Base-by-base conservation (phyloP, 2,329 filamentous ascomycete genomes). In the Fusarium pininemorale region DNA sequence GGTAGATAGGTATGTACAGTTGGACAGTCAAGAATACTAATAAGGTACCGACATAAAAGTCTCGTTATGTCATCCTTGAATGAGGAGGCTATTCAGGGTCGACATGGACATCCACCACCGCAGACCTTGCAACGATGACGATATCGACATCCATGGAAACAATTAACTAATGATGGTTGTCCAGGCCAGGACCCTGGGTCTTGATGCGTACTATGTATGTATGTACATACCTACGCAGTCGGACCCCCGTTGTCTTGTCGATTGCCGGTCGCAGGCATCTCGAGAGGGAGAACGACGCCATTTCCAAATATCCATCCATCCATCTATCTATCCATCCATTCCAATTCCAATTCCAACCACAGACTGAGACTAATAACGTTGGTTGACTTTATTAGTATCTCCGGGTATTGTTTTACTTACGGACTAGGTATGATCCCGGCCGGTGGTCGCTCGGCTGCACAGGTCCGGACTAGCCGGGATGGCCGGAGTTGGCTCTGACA, bases 381-480 rank as follows among this genome's bases (percentile, higher is more conserved):
- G 42, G n/a, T 26, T 13, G 14, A 35, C 32, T 35, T 35, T 20
- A 24, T 20, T 55, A 47, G 20, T 41, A 50, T 64, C 41, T 53
- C 65, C 59, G 53, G 60, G 57, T 70, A 70, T 66, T 51, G 54
- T 73, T 56, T 61, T 68, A 45, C 51, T 61, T 68, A 45, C 51
- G 57, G 64, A 28, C 66, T 12, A 22, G 10, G 4, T 32, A 63
- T 71, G 70, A 71, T 50, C 41, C 71, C 67, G 51, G 71, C 55
- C 63, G 45, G 63, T 48, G 59, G 63, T 74, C 50, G 59, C 67
- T 74, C 63, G 71, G 71, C 67, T 60, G 56, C 67, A 72, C 70
- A 73, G 62, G 71, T 61, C 67, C 67, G 71, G 71, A 35, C 41
- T 68, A 72, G 70, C 71, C 71, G 71, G 63, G 59, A 39, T 50